Evolutionary conservation across 1,284 basidiomycete genomes (phyloP).

Genomic region (Irpex sp.): DNA sequence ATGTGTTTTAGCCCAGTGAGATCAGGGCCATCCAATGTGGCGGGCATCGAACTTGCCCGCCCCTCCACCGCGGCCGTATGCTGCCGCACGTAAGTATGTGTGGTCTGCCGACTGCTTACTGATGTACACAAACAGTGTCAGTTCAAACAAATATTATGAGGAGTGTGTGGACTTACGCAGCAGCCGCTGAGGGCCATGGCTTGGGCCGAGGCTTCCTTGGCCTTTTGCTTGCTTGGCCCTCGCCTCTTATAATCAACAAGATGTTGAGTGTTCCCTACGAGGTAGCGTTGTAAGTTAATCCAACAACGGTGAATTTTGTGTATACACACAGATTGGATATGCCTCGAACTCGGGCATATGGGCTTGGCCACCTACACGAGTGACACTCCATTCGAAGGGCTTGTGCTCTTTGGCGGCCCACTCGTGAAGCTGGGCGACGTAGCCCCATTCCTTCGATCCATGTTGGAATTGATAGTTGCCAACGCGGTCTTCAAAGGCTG

Average conservation of each 20-base stretch:
- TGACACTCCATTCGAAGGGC: conserved; percentile 15
- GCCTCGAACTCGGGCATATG: conserved; percentile 21
- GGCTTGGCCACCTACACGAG: conserved; percentile 15
- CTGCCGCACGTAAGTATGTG: neutral
- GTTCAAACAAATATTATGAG: neutral
- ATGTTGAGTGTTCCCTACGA: conserved; percentile 7
- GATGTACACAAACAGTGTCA: no score
- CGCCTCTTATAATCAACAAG: conserved; percentile 4
- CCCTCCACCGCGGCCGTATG: neutral
- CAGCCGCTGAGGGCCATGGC: conserved; percentile 22
- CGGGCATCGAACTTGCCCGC: neutral
- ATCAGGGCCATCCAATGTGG: neutral
- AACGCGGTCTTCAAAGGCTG: conserved; percentile 16
- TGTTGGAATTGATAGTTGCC: conserved; percentile 14
- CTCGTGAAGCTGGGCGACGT: conserved; percentile 24
- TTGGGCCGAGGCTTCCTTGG: conserved; percentile 19
- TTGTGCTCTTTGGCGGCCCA: conserved; percentile 13
- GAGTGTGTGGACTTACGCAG: conserved; percentile 19
- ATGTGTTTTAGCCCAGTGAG: neutral
- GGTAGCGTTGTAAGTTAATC: neutral
- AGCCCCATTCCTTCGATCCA: conserved; percentile 14
- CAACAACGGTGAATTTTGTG: neutral
- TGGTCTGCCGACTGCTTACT: neutral
- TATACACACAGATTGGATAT: conserved; percentile 13
- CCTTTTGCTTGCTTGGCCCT: conserved; percentile 12